Evolutionary conservation across 257 asterid species (phyloP).

Genomic region (Solanum peruvianum): DNA sequence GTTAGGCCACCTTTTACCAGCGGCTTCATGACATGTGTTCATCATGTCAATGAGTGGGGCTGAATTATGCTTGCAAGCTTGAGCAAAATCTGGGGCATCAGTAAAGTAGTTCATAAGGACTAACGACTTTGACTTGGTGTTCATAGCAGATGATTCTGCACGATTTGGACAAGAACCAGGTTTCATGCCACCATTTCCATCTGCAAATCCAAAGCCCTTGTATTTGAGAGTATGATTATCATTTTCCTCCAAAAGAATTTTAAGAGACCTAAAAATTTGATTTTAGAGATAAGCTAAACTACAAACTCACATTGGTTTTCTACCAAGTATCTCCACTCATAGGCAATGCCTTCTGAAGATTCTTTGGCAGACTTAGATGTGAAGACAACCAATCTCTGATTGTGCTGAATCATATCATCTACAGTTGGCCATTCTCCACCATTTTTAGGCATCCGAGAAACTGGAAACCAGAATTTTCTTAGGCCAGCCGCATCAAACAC

Average conservation of each 20-base stretch:
- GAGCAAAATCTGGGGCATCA: constrained; percentile 49
- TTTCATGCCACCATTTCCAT: constrained; percentile 77
- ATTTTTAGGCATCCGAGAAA: constrained; percentile 65
- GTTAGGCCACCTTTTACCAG: constrained; percentile 87
- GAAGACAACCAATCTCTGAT: constrained; percentile 89
- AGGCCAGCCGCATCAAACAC: constrained; percentile 67
- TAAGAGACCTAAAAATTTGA: neutral
- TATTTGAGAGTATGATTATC: neutral
- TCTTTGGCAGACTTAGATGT: constrained; percentile 77
- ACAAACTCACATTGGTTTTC: constrained; percentile 75
- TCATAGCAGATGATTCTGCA: constrained; percentile 69
- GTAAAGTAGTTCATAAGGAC: constrained; percentile 81
- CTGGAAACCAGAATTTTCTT: constrained; percentile 73
- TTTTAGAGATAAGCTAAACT: neutral
- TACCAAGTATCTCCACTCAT: constrained; percentile 73
- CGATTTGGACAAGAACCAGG: constrained; percentile 79
- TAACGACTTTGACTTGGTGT: constrained; percentile 58
- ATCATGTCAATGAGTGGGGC: constrained; percentile 64
- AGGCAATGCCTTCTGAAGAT: constrained; percentile 78
- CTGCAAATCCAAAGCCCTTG: constrained; percentile 28
- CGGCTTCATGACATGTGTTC: constrained; percentile 65
- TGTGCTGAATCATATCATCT: constrained; percentile 62
- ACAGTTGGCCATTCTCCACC: constrained; percentile 93
- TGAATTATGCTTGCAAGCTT: constrained; percentile 81
- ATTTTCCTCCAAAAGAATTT: neutral